Conservation (phyloP, 2,329 filamentous ascomycete genomes). For the Aspergillus phoenicis region DNA sequence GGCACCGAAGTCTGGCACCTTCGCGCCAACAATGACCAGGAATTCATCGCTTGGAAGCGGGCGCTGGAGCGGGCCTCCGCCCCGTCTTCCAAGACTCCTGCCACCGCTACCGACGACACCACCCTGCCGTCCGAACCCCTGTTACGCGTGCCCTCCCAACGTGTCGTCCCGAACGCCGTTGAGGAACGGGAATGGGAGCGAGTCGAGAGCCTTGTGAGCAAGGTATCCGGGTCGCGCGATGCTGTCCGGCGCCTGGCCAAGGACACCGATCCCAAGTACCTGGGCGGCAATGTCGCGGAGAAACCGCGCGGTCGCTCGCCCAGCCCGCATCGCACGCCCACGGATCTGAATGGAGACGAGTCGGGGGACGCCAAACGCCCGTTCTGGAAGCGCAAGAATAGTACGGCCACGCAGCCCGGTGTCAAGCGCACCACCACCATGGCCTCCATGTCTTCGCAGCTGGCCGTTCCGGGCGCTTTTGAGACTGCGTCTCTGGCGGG, state of each 20-base stretch:
- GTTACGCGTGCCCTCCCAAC: conserved; percentile 36
- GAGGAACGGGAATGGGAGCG: conserved; percentile 86
- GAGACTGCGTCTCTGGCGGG: conserved; percentile 30
- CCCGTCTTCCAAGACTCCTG: conserved; percentile 65
- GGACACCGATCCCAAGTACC: conserved; percentile 72
- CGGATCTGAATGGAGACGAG: conserved; percentile 40
- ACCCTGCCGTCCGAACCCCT: conserved; percentile 33
- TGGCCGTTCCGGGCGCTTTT: conserved; percentile 45
- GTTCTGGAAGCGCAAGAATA: conserved; percentile 92
- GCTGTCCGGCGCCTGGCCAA: conserved; percentile 83
- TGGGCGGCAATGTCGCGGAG: conserved; percentile 27
- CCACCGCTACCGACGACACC: conserved; percentile 23
- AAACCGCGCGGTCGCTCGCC: conserved; percentile 37
- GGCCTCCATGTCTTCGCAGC: conserved; percentile 53
- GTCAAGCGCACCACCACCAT: conserved; percentile 50
- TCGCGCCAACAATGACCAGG: conserved; percentile 75
- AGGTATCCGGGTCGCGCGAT: conserved; percentile 84
- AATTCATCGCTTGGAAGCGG: conserved; percentile 84
- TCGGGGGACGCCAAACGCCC: conserved; percentile 60
- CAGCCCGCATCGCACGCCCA: conserved; percentile 32
- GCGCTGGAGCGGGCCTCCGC: conserved; percentile 86
- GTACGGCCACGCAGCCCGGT: conserved; percentile 44
- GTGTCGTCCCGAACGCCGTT: conserved; percentile 41
- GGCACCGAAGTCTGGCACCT: conserved; percentile 97
- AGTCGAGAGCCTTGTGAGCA: conserved; percentile 81